Conservation (phyloP, 306 rosid species). For the Pueraria montana region DNA sequence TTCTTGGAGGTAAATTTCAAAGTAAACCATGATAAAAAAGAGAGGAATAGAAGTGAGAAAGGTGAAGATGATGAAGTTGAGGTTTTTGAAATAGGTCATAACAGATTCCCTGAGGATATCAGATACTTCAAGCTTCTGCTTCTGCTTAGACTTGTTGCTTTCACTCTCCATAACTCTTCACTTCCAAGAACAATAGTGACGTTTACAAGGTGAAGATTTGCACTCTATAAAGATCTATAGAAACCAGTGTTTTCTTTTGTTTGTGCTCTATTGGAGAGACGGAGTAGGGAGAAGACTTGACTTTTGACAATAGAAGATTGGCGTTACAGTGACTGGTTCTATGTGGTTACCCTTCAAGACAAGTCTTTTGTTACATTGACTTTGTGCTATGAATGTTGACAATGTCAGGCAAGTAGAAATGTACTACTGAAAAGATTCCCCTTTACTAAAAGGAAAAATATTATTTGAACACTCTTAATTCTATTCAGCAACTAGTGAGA, state of each 20-base stretch:
- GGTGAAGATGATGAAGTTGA: constrained; percentile 60
- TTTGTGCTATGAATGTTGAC: background rate
- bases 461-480: too few species aligned
- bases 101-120: constrained; percentile 57
- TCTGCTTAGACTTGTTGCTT: constrained; percentile 41
- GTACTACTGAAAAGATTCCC: background rate
- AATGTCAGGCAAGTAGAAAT: background rate
- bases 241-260: background rate
- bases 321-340: too few species aligned
- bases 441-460: too few species aligned
- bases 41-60: constrained; percentile 62
- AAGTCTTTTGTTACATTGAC: background rate
- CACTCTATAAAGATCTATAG: background rate
- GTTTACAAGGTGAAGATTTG: background rate
- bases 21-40: constrained; percentile 56
- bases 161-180: constrained; percentile 49
- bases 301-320: constrained; percentile 19
- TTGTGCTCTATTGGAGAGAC: constrained; percentile 20
- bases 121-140: constrained; percentile 51
- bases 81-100: constrained; percentile 38
- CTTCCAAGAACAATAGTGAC: constrained; percentile 6
- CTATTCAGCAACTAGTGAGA: too few species aligned
- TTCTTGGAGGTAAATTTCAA: constrained; percentile 52
- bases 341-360: background rate
- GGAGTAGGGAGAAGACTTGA: constrained; percentile 48